Evolutionary conservation across 805 yeast genomes (phyloP).

Genomic region (Candida silvicultrix): DNA sequence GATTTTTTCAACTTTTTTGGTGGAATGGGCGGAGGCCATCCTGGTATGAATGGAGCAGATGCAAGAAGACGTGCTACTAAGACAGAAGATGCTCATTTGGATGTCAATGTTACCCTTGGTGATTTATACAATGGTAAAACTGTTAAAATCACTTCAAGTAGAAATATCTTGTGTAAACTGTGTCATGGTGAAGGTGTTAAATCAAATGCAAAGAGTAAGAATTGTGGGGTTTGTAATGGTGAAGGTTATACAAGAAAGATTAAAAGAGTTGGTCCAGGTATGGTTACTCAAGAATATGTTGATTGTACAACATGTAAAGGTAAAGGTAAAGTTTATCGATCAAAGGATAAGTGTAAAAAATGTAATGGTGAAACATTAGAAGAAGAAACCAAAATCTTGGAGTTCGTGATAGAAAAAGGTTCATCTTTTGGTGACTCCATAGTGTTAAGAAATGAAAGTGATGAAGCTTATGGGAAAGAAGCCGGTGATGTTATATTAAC

Average conservation of each 20-base stretch:
- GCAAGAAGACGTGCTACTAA: slow-evolving; percentile 24
- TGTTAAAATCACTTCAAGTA: slow-evolving; percentile 62
- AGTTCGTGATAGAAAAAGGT: slow-evolving; percentile 74
- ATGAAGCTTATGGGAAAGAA: slow-evolving; percentile 62
- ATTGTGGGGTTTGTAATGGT: slow-evolving; percentile 70
- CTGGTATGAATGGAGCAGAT: slow-evolving; percentile 3
- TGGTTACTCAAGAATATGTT: slow-evolving; percentile 55
- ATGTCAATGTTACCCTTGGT: slow-evolving; percentile 58
- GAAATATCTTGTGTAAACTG: slow-evolving; percentile 63
- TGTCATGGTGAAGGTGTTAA: slow-evolving; percentile 80
- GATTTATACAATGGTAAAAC: slow-evolving; percentile 80
- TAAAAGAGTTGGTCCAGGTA: slow-evolving; percentile 66
- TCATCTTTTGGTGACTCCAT: slow-evolving; percentile 55
- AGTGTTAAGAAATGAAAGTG: slow-evolving; percentile 63
- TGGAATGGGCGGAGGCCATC: slow-evolving; percentile 16
- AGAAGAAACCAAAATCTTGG: slow-evolving; percentile 66
- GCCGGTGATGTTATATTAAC: slow-evolving; percentile 76
- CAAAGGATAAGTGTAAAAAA: slow-evolving; percentile 69
- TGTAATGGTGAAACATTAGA: slow-evolving; percentile 62
- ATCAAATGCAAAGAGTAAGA: slow-evolving; percentile 43
- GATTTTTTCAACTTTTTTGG: slow-evolving; percentile 72
- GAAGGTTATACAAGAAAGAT: slow-evolving; percentile 56
- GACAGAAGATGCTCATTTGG: slow-evolving; percentile 65
- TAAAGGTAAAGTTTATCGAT: slow-evolving; percentile 49
- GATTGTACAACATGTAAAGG: slow-evolving; percentile 70